phyloP scores from a whole-genome alignment of 2,329 filamentous ascomycete genomes.

The Clonostachys chloroleuca region DNA sequence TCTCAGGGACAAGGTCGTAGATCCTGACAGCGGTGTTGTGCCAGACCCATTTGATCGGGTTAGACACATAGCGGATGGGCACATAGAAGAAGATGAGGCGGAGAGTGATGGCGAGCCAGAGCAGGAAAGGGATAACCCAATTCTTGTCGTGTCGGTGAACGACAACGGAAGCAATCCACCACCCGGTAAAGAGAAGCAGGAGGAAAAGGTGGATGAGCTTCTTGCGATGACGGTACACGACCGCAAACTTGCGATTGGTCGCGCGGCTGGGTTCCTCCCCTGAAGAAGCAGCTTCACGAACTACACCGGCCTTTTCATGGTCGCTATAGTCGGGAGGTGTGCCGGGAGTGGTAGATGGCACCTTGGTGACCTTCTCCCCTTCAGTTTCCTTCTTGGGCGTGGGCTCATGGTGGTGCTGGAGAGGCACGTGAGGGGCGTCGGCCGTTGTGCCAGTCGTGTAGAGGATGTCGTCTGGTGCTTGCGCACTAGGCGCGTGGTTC shows the following conservation, averaged over 20 bases:
- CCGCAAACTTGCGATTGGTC: conserved; percentile 14
- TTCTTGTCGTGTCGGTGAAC: conserved; percentile 69
- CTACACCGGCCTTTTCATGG: conserved; percentile 27
- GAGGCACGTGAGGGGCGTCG: conserved; percentile 25
- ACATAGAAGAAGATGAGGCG: conserved; percentile 73
- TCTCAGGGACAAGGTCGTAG: conserved; percentile 61
- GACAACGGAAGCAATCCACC: conserved; percentile 75
- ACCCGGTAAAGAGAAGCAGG: conserved; percentile 44
- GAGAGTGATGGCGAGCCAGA: conserved; percentile 72
- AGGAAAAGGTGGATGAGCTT: conserved; percentile 40
- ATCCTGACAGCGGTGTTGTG: conserved; percentile 55
- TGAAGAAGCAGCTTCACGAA: conserved; percentile 17
- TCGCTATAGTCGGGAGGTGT: conserved; percentile 31
- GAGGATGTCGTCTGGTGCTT: conserved; percentile 32
- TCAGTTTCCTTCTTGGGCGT: conserved; percentile 20
- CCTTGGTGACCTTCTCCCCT: conserved; percentile 10
- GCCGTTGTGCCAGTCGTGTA: conserved; percentile 38
- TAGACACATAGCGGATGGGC: conserved; percentile 61
- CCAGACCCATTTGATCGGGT: conserved; percentile 66
- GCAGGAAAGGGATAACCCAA: conserved; percentile 80
- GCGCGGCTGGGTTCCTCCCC: not conserved
- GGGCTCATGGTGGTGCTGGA: conserved; percentile 22
- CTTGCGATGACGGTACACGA: conserved; percentile 38
- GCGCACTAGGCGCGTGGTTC: conserved; percentile 30
- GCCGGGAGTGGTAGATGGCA: conserved; percentile 1